Conservation (phyloP, 768 basidiomycete genomes). For the Hortiboletus campestris region DNA sequence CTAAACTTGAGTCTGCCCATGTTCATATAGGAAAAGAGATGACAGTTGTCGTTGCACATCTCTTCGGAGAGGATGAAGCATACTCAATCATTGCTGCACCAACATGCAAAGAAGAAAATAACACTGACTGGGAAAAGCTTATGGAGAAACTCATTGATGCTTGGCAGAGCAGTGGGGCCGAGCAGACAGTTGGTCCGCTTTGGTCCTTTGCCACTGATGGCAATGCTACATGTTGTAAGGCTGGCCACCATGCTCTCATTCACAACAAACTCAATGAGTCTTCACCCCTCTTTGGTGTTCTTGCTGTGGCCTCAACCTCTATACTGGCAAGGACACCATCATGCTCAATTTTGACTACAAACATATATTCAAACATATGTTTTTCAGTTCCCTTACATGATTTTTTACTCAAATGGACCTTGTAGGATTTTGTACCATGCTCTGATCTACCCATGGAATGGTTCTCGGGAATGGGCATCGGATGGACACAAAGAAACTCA, state of each 20-base stretch:
- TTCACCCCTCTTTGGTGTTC: background rate
- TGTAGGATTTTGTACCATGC: background rate
- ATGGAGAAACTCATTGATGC: background rate
- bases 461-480: background rate
- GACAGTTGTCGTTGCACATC: background rate
- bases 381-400: no score
- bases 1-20: background rate
- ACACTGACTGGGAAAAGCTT: background rate
- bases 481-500: background rate
- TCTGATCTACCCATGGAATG: background rate
- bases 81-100: background rate
- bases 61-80: background rate
- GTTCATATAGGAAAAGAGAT: background rate
- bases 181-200: background rate
- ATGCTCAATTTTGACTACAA: background rate
- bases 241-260: background rate
- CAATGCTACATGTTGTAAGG: background rate
- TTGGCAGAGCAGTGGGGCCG: background rate
- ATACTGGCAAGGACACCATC: background rate
- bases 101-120: background rate
- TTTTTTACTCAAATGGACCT: no score
- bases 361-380: background rate
- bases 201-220: background rate
- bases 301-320: background rate
- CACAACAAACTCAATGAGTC: background rate